Conservation (phyloP, 257 asterid genomes). For the Henckelia pumila region DNA sequence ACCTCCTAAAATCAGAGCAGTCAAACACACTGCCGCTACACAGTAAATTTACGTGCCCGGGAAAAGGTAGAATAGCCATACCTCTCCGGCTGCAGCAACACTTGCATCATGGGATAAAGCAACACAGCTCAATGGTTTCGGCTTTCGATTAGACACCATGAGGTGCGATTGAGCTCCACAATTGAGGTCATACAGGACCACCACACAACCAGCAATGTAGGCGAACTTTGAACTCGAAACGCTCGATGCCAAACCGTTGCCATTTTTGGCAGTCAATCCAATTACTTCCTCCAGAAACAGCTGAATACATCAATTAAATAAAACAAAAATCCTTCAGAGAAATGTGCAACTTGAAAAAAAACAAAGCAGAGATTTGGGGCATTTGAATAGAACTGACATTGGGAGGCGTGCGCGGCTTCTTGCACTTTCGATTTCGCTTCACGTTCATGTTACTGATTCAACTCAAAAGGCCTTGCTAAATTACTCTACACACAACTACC, state of each 20-base stretch:
- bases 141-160: slow-evolving; percentile 47
- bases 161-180: slow-evolving; percentile 56
- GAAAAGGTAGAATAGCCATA: slow-evolving; percentile 17
- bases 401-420: slow-evolving; percentile 33
- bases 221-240: slow-evolving; percentile 54
- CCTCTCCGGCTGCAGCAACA: slow-evolving; percentile 75
- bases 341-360: background rate
- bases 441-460: slow-evolving; percentile 29
- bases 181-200: slow-evolving; percentile 53
- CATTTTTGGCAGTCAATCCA: slow-evolving; percentile 57
- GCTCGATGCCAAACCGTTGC: slow-evolving; percentile 59
- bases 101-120: slow-evolving; percentile 44
- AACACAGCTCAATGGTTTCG: slow-evolving; percentile 61
- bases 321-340: background rate
- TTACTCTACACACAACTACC: no score
- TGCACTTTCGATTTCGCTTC: slow-evolving; percentile 48
- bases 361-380: background rate
- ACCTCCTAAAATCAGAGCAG: background rate
- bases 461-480: slow-evolving; percentile 34
- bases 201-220: slow-evolving; percentile 71
- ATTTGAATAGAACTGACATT: slow-evolving; percentile 30
- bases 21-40: background rate
- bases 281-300: slow-evolving; percentile 56
- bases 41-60: background rate
- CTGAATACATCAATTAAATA: slow-evolving; percentile 28